These are phyloP conservation scores for Podospora sp. DNA, from an alignment of 495 filamentous ascomycete species.

Conservation along the genomic window DNA sequence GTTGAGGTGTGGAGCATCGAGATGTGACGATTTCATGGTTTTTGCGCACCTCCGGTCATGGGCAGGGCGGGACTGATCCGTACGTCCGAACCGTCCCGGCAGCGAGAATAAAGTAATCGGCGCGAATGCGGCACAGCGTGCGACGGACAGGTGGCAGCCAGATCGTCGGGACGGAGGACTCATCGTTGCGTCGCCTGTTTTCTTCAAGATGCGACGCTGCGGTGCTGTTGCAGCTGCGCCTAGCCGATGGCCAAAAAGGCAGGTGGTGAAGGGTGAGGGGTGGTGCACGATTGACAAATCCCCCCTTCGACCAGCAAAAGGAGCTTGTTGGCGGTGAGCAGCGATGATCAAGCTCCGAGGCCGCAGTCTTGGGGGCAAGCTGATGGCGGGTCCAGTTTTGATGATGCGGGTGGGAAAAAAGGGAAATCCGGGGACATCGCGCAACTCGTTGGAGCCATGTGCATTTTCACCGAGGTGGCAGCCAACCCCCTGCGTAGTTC, in stretches of 20 bases:
- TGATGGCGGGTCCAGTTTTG: not conserved
- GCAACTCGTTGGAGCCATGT: too few relatives aligned
- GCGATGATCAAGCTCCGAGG: not conserved
- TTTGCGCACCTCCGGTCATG: not conserved
- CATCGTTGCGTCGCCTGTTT: not conserved
- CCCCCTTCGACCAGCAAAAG: not conserved
- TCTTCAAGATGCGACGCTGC: not conserved
- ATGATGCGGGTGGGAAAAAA: not conserved
- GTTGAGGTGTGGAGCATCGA: not conserved
- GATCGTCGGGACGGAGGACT: constrained; percentile 4
- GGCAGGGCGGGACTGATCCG: constrained; percentile 1
- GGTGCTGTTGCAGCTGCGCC: not conserved
- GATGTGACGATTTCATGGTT: constrained; percentile 1
- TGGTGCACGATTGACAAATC: not conserved
- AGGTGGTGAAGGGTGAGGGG: not conserved
- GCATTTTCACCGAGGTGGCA: too few relatives aligned
- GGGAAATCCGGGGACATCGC: not conserved
- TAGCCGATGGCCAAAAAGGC: not conserved
- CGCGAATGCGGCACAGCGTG: constrained; percentile 10
- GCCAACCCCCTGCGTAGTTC: not conserved
- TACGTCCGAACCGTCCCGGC: constrained; percentile 6
- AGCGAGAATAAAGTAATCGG: constrained; percentile 10
- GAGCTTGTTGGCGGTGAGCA: not conserved
- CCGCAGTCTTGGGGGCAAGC: not conserved
- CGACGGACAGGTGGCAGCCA: constrained; percentile 6